Conservation (phyloP, 1,284 basidiomycete genomes). For the Ustilago crameri region DNA sequence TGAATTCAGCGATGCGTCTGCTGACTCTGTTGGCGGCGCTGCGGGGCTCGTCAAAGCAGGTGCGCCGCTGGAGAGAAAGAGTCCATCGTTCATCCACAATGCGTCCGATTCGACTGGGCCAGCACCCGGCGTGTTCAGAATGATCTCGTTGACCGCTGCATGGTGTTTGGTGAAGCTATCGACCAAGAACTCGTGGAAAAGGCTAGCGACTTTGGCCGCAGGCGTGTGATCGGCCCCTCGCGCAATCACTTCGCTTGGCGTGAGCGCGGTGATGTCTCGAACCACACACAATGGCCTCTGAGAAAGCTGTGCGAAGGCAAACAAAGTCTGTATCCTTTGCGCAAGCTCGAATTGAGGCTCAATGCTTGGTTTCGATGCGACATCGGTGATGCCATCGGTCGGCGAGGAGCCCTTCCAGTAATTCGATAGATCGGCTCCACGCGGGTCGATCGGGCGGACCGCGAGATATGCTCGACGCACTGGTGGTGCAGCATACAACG, state of each 20-base stretch:
- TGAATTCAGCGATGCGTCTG: neutral
- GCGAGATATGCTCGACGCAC: constrained; percentile 31
- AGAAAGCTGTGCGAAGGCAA: constrained; percentile 34
- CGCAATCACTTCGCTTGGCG: constrained; percentile 32
- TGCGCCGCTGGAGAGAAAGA: constrained; percentile 32
- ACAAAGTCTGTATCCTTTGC: constrained; percentile 44
- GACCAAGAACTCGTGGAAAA: constrained; percentile 38
- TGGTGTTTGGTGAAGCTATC: constrained; percentile 26
- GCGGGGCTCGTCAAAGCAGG: constrained; percentile 22
- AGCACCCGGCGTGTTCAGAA: constrained; percentile 11
- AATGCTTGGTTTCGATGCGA: constrained; percentile 2
- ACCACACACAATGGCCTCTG: constrained; percentile 35
- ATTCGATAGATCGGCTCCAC: constrained; percentile 29
- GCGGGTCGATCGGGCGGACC: constrained; percentile 21
- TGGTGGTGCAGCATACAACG: constrained; percentile 31
- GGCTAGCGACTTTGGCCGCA: constrained; percentile 19
- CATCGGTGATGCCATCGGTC: constrained; percentile 7
- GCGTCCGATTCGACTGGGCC: constrained; percentile 14
- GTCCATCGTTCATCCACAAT: constrained; percentile 29
- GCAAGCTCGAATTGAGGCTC: constrained; percentile 30
- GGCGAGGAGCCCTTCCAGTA: constrained; percentile 45
- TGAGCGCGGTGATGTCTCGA: constrained; percentile 31
- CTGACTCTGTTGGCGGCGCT: constrained; percentile 6
- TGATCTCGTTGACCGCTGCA: constrained; percentile 12
- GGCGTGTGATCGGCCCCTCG: constrained; percentile 30